A percentile compares a stretch with the other conserved stretches of the same genome.
These are phyloP conservation scores for Cyclaneusma minus DNA, from an alignment of 2,329 filamentous ascomycete genomes.

Conservation along the genomic window DNA sequence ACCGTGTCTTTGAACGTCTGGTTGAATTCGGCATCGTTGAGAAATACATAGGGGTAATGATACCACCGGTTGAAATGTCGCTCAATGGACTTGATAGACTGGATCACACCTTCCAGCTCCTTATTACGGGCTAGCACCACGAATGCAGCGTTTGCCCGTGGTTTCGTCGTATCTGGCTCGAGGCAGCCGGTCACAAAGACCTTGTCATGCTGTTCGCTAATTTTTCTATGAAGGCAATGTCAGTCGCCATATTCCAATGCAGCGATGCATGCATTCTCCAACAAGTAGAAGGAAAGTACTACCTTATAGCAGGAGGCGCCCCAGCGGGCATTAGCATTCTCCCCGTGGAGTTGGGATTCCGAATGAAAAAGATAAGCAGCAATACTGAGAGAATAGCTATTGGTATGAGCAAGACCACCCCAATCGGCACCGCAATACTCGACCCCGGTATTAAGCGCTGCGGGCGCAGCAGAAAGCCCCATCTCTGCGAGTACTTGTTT, in stretches of 20 bases:
- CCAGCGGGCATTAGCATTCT: slow-evolving; percentile 78
- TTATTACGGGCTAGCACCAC: slow-evolving; percentile 93
- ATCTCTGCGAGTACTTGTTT: slow-evolving; percentile 25
- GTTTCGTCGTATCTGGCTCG: slow-evolving; percentile 60
- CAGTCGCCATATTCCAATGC: slow-evolving; percentile 4
- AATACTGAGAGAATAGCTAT: slow-evolving; percentile 86
- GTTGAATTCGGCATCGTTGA: slow-evolving; percentile 97
- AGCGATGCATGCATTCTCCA: neutral
- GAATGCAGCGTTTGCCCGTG: slow-evolving; percentile 85
- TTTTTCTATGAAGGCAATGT: slow-evolving; percentile 47
- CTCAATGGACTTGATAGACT: slow-evolving; percentile 95
- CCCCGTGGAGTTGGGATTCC: slow-evolving; percentile 70
- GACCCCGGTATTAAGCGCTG: slow-evolving; percentile 86
- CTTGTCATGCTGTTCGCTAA: slow-evolving; percentile 93
- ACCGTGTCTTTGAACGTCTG: slow-evolving; percentile 81
- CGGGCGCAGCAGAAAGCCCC: slow-evolving; percentile 74
- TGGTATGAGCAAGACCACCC: slow-evolving; percentile 85
- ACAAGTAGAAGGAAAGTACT: slow-evolving; percentile 12
- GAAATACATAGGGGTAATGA: slow-evolving; percentile 94
- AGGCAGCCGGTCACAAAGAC: slow-evolving; percentile 87
- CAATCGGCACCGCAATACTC: slow-evolving; percentile 79
- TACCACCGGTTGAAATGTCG: slow-evolving; percentile 99
- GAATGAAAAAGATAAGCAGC: slow-evolving; percentile 73
- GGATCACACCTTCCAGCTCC: slow-evolving; percentile 87
- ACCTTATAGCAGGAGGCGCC: slow-evolving; percentile 81